Conservation (phyloP, 352 stramenopile genomes). For the Pythium grandisporangium region DNA sequence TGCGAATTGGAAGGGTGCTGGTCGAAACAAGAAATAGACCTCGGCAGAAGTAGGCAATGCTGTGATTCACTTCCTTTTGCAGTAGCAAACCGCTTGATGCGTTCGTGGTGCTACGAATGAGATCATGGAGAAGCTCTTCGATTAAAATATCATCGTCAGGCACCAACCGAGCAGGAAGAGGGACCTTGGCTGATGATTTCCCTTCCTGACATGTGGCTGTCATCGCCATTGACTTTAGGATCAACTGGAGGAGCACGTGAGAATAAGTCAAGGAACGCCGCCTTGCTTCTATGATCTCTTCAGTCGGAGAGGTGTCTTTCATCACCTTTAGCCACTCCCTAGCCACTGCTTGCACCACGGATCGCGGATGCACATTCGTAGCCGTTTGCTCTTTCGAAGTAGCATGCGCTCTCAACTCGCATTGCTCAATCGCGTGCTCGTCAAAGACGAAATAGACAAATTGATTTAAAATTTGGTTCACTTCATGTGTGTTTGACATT, state of each 20-base stretch:
- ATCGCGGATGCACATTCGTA: constrained; percentile 2
- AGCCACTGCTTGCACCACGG: constrained; percentile 29
- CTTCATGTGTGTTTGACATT: constrained; percentile 23
- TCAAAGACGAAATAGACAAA: constrained; percentile 52
- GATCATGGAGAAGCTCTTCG: constrained; percentile 28
- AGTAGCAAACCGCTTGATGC: constrained; percentile 28
- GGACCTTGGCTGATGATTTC: background rate
- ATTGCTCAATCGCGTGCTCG: constrained; percentile 18
- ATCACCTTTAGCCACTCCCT: constrained; percentile 50
- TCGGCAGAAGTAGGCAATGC: constrained; percentile 41
- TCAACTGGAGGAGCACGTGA: constrained; percentile 46
- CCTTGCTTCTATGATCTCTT: constrained; percentile 36
- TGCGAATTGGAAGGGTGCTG: constrained; percentile 27
- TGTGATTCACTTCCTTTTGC: constrained; percentile 63
- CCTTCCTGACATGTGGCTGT: background rate
- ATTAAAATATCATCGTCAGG: constrained; percentile 34
- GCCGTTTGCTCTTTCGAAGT: background rate
- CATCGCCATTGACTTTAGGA: constrained; percentile 61
- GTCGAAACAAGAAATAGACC: constrained; percentile 43
- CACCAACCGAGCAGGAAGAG: constrained; percentile 4
- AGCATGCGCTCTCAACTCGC: background rate
- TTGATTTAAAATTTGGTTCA: constrained; percentile 34
- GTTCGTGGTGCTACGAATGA: constrained; percentile 24
- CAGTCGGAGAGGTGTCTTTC: constrained; percentile 20
- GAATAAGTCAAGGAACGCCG: constrained; percentile 36